Percentiles rank a stretch among this genome's conserved stretches.
Conservation (phyloP, 2,329 filamentous ascomycete species). For the Hawksworthiomyces lignivorus region DNA sequence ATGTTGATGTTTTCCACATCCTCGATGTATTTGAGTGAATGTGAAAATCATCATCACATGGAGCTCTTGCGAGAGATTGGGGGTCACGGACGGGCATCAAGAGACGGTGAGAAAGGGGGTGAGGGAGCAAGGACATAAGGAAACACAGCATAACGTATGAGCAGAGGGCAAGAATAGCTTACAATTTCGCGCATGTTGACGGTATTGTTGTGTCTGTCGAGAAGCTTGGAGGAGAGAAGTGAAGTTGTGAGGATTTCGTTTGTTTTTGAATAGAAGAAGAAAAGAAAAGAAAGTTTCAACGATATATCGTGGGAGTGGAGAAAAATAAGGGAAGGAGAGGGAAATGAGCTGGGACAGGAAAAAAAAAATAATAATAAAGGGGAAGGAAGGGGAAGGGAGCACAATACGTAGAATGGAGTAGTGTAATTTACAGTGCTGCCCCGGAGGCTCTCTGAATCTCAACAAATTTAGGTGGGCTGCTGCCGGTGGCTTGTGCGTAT, state of each 20-base stretch:
- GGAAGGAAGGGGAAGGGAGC: slow-evolving; percentile 1
- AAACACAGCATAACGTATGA: not conserved
- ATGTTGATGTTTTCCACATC: no score
- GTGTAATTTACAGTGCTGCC: no score
- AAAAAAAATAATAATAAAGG: not conserved
- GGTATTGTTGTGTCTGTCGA: slow-evolving; percentile 14
- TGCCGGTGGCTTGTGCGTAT: no score
- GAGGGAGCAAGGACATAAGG: not conserved
- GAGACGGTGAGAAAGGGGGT: slow-evolving; percentile 5
- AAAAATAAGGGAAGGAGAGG: slow-evolving; percentile 10
- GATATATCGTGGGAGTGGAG: slow-evolving; percentile 8
- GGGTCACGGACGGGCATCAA: no score
- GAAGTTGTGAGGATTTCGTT: not conserved
- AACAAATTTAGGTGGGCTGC: no score
- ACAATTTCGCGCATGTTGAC: slow-evolving; percentile 69
- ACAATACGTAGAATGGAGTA: no score
- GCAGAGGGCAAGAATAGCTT: slow-evolving; percentile 29
- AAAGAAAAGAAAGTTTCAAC: not conserved
- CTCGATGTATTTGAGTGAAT: no score
- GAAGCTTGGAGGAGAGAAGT: slow-evolving; percentile 2
- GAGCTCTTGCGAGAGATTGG: not conserved
- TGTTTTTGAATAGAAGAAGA: slow-evolving; percentile 2
- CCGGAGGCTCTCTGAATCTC: no score
- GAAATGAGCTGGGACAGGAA: slow-evolving; percentile 12
- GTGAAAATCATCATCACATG: no score